phyloP scores from a whole-genome alignment of 805 yeast species.

The Yamadazyma philogaea region DNA sequence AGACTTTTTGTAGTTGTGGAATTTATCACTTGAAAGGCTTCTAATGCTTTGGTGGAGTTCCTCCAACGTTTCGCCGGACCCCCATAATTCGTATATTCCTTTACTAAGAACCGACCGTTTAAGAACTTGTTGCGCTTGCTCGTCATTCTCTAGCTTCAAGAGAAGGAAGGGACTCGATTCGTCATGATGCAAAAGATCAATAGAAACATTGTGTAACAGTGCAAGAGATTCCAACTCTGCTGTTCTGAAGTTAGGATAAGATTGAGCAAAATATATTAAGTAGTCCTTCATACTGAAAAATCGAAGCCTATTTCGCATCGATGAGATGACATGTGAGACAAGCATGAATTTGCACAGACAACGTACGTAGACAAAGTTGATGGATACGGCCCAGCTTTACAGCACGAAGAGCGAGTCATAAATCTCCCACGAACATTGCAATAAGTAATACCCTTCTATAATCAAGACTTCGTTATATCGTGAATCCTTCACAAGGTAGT shows the following conservation, averaged over 20 bases:
- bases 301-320: not conserved
- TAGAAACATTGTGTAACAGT: conserved; percentile 48
- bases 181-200: conserved; percentile 60
- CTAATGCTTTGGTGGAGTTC: conserved; percentile 55
- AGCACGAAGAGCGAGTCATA: too few relatives aligned
- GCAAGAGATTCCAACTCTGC: conserved; percentile 89
- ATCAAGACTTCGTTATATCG: not conserved
- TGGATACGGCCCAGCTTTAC: too few relatives aligned
- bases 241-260: conserved; percentile 69
- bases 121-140: conserved; percentile 62
- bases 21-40: conserved; percentile 27
- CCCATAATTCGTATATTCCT: conserved; percentile 85
- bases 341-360: not conserved
- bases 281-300: conserved; percentile 52
- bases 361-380: too few relatives aligned
- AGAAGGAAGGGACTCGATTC: conserved; percentile 66
- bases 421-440: too few relatives aligned
- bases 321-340: conserved; percentile 3
- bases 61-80: conserved; percentile 55
- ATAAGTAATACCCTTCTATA: not conserved
- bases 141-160: conserved; percentile 63
- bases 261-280: conserved; percentile 80
- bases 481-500: not conserved
- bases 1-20: conserved; percentile 37
- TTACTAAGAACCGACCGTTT: conserved; percentile 66